A percentile compares a stretch with the other conserved stretches of the same genome.
Evolutionary conservation across 179 eudicot genomes (phyloP).

Genomic region (Patellifolia procumbens): DNA sequence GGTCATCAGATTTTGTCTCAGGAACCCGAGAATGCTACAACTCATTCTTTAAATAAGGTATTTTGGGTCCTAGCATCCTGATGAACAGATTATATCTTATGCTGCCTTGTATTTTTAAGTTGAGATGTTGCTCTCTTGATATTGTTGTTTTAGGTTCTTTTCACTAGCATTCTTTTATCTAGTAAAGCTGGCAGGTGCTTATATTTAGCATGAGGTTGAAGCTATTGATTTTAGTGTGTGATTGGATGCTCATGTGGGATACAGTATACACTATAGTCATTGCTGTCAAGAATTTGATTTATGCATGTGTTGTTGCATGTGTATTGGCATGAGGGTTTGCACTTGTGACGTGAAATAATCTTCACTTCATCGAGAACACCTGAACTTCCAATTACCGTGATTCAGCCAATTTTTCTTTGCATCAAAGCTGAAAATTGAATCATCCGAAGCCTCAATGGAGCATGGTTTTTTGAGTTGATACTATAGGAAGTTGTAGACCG

Average conservation of each 20-base stretch:
- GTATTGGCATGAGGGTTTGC: background rate
- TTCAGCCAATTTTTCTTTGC: too few species aligned
- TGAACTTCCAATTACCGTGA: background rate
- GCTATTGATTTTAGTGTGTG: background rate
- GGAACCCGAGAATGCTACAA: slow-evolving; percentile 55
- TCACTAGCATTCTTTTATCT: background rate
- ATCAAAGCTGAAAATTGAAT: background rate
- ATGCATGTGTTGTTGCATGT: background rate
- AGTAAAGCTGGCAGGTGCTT: background rate
- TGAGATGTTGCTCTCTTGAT: background rate
- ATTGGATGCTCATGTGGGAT: background rate
- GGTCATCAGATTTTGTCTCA: slow-evolving; percentile 54
- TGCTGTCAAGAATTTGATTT: background rate
- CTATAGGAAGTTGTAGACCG: background rate
- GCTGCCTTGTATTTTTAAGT: background rate
- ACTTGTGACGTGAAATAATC: background rate
- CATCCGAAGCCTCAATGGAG: background rate
- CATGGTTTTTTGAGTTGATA: too few species aligned
- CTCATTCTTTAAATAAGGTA: slow-evolving; percentile 74
- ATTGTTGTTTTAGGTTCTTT: background rate
- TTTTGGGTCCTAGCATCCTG: background rate
- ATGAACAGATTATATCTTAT: background rate
- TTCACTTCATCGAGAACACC: background rate
- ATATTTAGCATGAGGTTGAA: background rate
- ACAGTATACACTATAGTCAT: background rate